Evolutionary conservation across 2,329 filamentous ascomycete species (phyloP).

Genomic region (Aphanocladium album): DNA sequence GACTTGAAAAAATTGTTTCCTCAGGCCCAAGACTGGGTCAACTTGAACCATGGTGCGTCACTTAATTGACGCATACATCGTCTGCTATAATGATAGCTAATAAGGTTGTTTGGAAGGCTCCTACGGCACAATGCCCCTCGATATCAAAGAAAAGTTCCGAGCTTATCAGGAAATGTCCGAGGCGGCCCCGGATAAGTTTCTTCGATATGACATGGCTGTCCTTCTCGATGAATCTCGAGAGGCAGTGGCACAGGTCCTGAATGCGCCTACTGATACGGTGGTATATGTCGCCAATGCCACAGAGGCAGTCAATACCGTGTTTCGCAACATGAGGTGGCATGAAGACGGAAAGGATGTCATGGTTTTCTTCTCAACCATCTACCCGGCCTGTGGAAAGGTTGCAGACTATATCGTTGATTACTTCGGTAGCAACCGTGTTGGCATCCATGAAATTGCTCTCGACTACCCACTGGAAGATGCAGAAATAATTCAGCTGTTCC

Average conservation of each 20-base stretch:
- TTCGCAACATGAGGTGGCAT: constrained; percentile 68
- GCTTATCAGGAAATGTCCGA: constrained; percentile 65
- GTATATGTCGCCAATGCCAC: constrained; percentile 83
- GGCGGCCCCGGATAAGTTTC: constrained; percentile 67
- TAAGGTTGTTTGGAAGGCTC: constrained; percentile 49
- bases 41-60: constrained; percentile 13
- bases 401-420: constrained; percentile 68
- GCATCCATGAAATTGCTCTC: constrained; percentile 52
- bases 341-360: constrained; percentile 71
- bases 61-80: background rate
- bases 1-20: constrained; percentile 8
- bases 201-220: constrained; percentile 60
- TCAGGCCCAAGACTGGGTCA: background rate
- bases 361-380: constrained; percentile 73
- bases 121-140: constrained; percentile 68
- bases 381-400: constrained; percentile 71
- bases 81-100: background rate
- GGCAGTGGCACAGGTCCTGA: constrained; percentile 61
- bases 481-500: constrained; percentile 59
- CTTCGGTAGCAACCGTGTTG: constrained; percentile 37
- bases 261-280: constrained; percentile 58
- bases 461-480: constrained; percentile 66
- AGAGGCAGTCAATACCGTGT: constrained; percentile 68
- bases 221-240: constrained; percentile 60
- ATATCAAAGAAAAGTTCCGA: constrained; percentile 55